A percentile compares a stretch with the other conserved stretches of the same genome.
These are phyloP conservation scores for Nitzschia sp. DNA, from an alignment of 108 stramenopile genomes.

Conservation along the genomic window DNA sequence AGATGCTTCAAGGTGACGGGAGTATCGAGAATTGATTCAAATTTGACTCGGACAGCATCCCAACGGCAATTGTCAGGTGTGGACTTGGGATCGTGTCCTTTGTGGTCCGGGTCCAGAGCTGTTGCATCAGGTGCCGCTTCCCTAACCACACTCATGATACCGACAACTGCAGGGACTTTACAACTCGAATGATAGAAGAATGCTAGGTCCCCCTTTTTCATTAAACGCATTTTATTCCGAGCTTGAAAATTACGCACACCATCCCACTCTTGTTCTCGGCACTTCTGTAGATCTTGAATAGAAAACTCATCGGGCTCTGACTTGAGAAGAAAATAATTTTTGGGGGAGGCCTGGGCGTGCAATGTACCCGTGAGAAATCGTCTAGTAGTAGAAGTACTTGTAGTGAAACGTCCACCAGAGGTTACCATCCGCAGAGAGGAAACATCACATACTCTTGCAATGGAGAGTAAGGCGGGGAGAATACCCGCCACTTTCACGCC, in stretches of 20 bases:
- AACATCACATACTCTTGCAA: no score
- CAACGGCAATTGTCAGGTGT: conserved; percentile 39
- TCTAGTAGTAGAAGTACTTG: no score
- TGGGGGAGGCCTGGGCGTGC: not conserved
- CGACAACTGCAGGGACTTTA: conserved; percentile 49
- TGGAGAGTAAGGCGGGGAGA: no score
- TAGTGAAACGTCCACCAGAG: no score
- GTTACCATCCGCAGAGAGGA: no score
- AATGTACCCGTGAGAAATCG: not conserved
- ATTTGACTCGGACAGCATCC: conserved; percentile 52
- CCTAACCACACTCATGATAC: conserved; percentile 35
- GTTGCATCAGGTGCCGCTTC: conserved; percentile 43
- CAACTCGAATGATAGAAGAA: conserved; percentile 61
- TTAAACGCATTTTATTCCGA: conserved; percentile 45
- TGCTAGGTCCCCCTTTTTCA: conserved; percentile 43
- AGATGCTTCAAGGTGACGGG: conserved; percentile 51
- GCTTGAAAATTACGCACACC: conserved; percentile 61
- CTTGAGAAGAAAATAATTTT: conserved; percentile 43
- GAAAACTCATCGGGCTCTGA: conserved; percentile 56
- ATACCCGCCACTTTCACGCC: not conserved
- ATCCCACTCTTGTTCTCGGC: conserved; percentile 45
- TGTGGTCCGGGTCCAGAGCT: conserved; percentile 46
- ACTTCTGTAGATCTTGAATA: conserved; percentile 35
- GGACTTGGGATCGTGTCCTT: conserved; percentile 56
- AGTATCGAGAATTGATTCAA: conserved; percentile 40